Evolutionary conservation across 805 yeast genomes (phyloP).

Genomic region (Suhomyces sp.): DNA sequence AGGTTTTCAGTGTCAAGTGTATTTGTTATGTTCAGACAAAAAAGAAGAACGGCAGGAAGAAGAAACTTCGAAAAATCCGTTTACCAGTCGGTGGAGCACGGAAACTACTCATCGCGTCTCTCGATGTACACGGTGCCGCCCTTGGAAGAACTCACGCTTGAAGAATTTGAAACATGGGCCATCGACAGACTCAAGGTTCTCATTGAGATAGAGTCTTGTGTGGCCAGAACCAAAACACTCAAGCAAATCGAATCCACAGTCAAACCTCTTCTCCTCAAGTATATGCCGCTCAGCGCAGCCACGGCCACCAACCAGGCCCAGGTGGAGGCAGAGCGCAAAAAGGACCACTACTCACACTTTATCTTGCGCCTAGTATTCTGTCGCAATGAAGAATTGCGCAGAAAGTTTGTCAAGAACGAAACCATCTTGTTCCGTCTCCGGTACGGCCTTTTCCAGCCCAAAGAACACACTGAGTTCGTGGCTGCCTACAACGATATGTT

Average conservation of each 20-base stretch:
- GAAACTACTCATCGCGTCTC: slow-evolving; percentile 54
- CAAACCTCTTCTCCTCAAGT: slow-evolving; percentile 61
- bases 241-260: slow-evolving; percentile 65
- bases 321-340: slow-evolving; percentile 60
- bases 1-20: too few species aligned
- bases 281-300: slow-evolving; percentile 57
- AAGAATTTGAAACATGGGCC: slow-evolving; percentile 94
- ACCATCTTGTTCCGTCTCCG: slow-evolving; percentile 70
- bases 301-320: slow-evolving; percentile 34
- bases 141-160: slow-evolving; percentile 78
- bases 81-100: neutral
- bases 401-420: slow-evolving; percentile 76
- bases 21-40: slow-evolving; percentile 74
- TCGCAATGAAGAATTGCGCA: slow-evolving; percentile 77
- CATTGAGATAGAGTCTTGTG: slow-evolving; percentile 77
- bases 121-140: slow-evolving; percentile 80
- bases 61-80: slow-evolving; percentile 52
- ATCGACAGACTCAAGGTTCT: slow-evolving; percentile 82
- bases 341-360: slow-evolving; percentile 91
- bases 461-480: slow-evolving; percentile 74
- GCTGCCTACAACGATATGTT: slow-evolving; percentile 50
- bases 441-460: slow-evolving; percentile 56
- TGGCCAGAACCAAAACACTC: slow-evolving; percentile 58
- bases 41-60: slow-evolving; percentile 71
- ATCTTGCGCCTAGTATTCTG: slow-evolving; percentile 88